These are phyloP conservation scores for Syncephalis fuscata DNA, from an alignment of 371 early-diverging fungal genomes.

Conservation along the genomic window DNA sequence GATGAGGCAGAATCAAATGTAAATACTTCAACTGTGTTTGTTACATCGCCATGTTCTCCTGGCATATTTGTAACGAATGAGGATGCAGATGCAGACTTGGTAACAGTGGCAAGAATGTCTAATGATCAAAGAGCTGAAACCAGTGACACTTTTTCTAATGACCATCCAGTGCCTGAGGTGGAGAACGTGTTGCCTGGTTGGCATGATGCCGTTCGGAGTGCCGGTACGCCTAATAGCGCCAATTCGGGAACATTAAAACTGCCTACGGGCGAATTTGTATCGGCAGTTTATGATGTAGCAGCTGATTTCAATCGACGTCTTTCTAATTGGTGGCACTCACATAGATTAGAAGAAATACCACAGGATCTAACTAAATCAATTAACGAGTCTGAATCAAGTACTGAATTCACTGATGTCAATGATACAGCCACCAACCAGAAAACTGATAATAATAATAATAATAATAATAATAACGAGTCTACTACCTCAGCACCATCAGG, in stretches of 20 bases:
- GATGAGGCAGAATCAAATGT: not conserved
- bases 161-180: not conserved
- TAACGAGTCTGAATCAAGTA: not conserved
- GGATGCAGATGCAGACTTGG: no score
- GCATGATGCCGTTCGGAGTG: not conserved
- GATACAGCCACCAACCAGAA: no score
- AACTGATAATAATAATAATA: no score
- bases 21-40: not conserved
- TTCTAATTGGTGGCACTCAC: slow-evolving; percentile 1
- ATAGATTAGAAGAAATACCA: slow-evolving; percentile 1
- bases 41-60: not conserved
- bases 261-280: not conserved
- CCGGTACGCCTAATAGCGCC: slow-evolving; percentile 1
- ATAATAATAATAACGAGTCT: no score
- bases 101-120: no score
- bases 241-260: slow-evolving; percentile 2
- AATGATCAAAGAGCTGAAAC: no score
- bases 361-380: not conserved
- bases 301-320: slow-evolving; percentile 2
- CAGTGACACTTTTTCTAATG: not conserved
- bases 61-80: no score
- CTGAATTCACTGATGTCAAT: no score
- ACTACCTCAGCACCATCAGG: no score
- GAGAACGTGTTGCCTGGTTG: not conserved
- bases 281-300: not conserved